phyloP scores from a whole-genome alignment of 2,329 filamentous ascomycete species.

The Onygena corvina region DNA sequence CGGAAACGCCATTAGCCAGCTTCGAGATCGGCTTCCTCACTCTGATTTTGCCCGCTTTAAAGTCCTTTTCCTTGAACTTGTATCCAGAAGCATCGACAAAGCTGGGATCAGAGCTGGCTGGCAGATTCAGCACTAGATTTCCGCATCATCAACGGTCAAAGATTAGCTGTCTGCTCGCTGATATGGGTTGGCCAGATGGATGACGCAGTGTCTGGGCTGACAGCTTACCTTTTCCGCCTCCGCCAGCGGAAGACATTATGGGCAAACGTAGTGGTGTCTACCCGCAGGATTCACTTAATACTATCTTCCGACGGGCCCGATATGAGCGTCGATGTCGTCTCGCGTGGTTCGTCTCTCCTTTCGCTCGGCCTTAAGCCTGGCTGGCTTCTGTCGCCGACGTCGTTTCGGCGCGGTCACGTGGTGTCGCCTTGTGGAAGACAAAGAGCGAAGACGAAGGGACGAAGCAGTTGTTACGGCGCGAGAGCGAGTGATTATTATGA shows the following conservation, averaged over 20 bases:
- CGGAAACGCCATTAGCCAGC: constrained; percentile 18
- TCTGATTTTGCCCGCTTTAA: constrained; percentile 35
- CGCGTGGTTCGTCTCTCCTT: too few relatives aligned
- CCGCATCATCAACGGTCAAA: too few relatives aligned
- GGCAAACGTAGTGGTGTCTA: background rate
- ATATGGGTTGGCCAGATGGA: background rate
- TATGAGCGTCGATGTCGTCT: too few relatives aligned
- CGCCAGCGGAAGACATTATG: constrained; percentile 10
- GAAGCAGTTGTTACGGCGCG: too few relatives aligned
- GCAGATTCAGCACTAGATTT: background rate
- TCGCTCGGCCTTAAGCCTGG: too few relatives aligned
- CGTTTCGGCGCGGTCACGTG: too few relatives aligned
- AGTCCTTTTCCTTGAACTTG: constrained; percentile 35
- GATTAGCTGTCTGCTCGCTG: too few relatives aligned
- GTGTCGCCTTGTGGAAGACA: too few relatives aligned
- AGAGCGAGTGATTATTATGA: too few relatives aligned
- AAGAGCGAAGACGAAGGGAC: too few relatives aligned
- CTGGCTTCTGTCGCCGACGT: too few relatives aligned
- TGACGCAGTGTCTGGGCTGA: background rate
- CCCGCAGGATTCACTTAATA: background rate
- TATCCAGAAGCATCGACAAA: constrained; percentile 37
- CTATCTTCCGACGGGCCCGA: too few relatives aligned
- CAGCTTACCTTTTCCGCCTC: constrained; percentile 8
- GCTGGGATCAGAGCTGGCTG: constrained; percentile 22
- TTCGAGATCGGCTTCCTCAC: constrained; percentile 28